Evolutionary conservation across 305 asterid species (phyloP), one percentile per base, ranked within the genome.

Genomic region (Coffea humblotiana): DNA sequence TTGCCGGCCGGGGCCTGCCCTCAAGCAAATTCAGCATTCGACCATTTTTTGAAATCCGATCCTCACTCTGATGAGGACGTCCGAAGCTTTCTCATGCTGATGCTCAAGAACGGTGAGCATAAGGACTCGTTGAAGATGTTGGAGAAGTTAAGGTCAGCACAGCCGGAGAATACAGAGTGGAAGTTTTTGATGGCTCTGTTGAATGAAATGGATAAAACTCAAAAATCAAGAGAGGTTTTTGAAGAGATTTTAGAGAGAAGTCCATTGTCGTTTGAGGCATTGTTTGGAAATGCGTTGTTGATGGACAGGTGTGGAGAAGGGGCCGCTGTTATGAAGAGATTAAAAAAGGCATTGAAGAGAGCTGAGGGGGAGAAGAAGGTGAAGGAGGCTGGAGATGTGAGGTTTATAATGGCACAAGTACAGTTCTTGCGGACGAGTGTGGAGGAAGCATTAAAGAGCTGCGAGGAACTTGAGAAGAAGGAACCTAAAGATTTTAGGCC

Each of bases 401-500:
- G 84, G 82, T 78, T 93, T 71, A 91, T 94, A 75, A 94, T 91
- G 86, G 98, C 97, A 74, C 97, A 94, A 75, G 83, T 93, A 80
- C 92, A 85, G 85, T 93, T 91, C 83, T 89, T 93, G 83, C 97
- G 89, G 79, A 92, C 89, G 91, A 88, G 90, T 63, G 91, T 91
- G 63, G 98, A 92, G 54, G 97, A 89, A 72, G 98, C 98, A 4
- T 80, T 94, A 87, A 82, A 61, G 83, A 92, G 88, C 72, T 94
- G 90, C 23, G 98, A 93, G 4, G 92, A 86, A 84, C 91, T 94
- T 16, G 88, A 76, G 69, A 87, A 76, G 73, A 97, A 94, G 83
- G 97, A 91, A 76, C 94, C 96, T 0, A 85, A 90, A 25, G 97
- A 94, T 90, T 94, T 93, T 77, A 88, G 97, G 83, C 96, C 98